A percentile compares a stretch with the other conserved stretches of the same genome.
These are phyloP conservation scores for Apostasia shenzhenica DNA, from an alignment of 106 monocot genomes.

Conservation along the genomic window DNA sequence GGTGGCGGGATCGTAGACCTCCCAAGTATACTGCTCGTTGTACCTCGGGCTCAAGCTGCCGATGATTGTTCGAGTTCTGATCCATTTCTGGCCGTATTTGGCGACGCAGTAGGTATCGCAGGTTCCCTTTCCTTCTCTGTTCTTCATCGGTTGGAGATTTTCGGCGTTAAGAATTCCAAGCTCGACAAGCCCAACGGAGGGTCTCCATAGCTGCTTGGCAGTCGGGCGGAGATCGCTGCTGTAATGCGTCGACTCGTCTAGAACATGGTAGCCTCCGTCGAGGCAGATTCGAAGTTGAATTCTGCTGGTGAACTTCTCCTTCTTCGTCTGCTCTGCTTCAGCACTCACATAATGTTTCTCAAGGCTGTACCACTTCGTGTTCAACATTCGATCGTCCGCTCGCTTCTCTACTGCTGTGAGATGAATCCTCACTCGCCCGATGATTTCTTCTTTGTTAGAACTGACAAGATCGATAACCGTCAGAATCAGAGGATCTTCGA, in stretches of 20 bases:
- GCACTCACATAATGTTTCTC: constrained; percentile 26
- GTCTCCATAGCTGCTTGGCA: constrained; percentile 66
- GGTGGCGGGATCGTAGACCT: constrained; percentile 60
- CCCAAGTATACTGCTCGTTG: constrained; percentile 77
- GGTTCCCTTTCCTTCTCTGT: constrained; percentile 30
- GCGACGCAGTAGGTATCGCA: constrained; percentile 77
- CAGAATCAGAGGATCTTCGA: constrained; percentile 48
- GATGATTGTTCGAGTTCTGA: constrained; percentile 62
- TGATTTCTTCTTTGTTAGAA: constrained; percentile 42
- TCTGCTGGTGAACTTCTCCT: constrained; percentile 47
- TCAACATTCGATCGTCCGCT: constrained; percentile 18
- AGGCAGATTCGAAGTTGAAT: constrained; percentile 39
- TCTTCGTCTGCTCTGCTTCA: constrained; percentile 26
- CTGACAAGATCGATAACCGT: constrained; percentile 37
- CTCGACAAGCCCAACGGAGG: constrained; percentile 46
- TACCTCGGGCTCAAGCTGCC: constrained; percentile 45
- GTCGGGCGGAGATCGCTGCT: constrained; percentile 67
- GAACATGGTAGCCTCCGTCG: constrained; percentile 78
- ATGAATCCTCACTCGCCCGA: constrained; percentile 20
- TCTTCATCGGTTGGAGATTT: constrained; percentile 51
- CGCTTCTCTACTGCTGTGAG: constrained; percentile 30
- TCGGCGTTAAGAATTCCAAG: constrained; percentile 50
- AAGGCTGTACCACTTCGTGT: constrained; percentile 43
- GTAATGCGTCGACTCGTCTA: constrained; percentile 58
- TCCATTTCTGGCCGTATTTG: constrained; percentile 74